Base-by-base conservation (phyloP, 78 protist species). In the Diacronema lutheri region DNA sequence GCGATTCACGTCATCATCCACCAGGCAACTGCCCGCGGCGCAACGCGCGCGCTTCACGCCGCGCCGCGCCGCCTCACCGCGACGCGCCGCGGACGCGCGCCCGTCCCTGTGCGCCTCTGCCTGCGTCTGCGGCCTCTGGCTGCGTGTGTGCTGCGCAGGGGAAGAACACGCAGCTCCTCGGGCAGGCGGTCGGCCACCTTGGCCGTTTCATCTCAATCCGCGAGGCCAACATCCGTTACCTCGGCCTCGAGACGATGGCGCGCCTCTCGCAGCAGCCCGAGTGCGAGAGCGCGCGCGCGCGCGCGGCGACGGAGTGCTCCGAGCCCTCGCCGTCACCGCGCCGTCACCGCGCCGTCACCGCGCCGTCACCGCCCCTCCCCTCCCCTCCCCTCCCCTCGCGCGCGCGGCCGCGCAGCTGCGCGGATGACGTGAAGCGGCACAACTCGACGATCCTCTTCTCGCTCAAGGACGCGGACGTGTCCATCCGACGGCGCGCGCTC, bases 211-310 rank as follows among this genome's bases (percentile, higher is more conserved):
- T 97, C 62, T 68, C 92, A 5, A 86, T 90, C 44, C 92, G 90
- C 84, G 98, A 96, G 86, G 90, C 97, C 13, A 97, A 97, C 82
- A 61, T 93, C 69, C 85, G 98, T 77, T 97, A 96, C 87, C 86
- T 97, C 60, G 97, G 94, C 23, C 94, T 97, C 60, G 95, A 90
- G 55, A 68, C 94, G 26, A 88, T 94, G 94, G 77, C 91, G 33
- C 40, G 66, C 56, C 61, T 65, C 66, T 81, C 69, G 55, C 78
- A 19, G 14, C 50, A 44, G 3, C 50, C 50, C 50, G 50, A 44
- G 16, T n/a, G n/a, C n/a, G n/a, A n/a, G n/a, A n/a, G n/a, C n/a
- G n/a, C n/a, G n/a, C n/a, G n/a, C n/a, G n/a, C n/a, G n/a, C n/a
- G n/a, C n/a, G n/a, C n/a, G n/a, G n/a, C n/a, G n/a, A n/a, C n/a